Evolutionary conservation across 768 basidiomycete species (phyloP).

Genomic region (Arthromyces matolae): DNA sequence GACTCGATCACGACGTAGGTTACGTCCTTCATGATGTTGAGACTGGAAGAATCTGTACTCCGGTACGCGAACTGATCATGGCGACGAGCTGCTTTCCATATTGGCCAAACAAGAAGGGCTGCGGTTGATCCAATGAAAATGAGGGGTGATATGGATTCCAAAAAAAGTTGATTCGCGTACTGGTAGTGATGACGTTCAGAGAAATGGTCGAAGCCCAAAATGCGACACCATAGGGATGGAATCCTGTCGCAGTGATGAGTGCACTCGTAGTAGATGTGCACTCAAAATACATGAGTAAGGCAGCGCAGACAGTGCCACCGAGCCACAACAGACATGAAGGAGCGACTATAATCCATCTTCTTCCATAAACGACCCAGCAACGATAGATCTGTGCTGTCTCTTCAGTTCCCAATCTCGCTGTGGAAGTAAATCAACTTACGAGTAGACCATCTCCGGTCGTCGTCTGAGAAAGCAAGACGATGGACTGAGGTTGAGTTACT

Average conservation of each 20-base stretch:
- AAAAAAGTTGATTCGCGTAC: neutral
- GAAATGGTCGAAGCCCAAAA: slow-evolving; percentile 16
- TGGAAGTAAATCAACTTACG: too few relatives aligned
- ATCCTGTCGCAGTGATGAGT: slow-evolving; percentile 6
- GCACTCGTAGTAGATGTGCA: slow-evolving; percentile 2
- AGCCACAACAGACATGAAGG: slow-evolving; percentile 10
- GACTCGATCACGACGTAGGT: slow-evolving; percentile 1
- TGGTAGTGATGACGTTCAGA: slow-evolving; percentile 12
- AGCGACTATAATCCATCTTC: neutral
- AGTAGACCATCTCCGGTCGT: too few relatives aligned
- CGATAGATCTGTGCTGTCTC: too few relatives aligned
- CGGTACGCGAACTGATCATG: slow-evolving; percentile 1
- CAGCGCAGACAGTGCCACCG: neutral
- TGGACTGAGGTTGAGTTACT: too few relatives aligned
- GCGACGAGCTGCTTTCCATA: neutral
- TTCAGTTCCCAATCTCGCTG: too few relatives aligned
- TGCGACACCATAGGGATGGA: slow-evolving; percentile 4
- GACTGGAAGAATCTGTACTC: too few relatives aligned
- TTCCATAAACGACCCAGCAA: neutral
- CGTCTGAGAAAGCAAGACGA: too few relatives aligned
- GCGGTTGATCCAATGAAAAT: too few relatives aligned
- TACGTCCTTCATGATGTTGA: neutral
- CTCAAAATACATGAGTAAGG: slow-evolving; percentile 10
- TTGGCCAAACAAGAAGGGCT: slow-evolving; percentile 6
- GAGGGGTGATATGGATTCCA: too few relatives aligned